phyloP scores from a whole-genome alignment of 257 asterid species.

The Fraxinus pennsylvanica region DNA sequence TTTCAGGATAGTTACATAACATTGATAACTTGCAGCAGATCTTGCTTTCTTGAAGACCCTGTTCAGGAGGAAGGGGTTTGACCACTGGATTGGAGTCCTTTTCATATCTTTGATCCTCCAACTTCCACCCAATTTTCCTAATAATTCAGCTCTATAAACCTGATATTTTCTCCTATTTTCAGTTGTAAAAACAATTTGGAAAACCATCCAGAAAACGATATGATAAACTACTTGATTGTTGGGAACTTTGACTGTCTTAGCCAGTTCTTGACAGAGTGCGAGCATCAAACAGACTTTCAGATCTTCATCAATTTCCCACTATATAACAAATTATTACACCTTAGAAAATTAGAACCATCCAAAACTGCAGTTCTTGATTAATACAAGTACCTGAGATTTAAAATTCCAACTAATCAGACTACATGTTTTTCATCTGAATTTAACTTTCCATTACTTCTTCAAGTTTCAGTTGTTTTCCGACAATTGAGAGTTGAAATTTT shows the following conservation, averaged over 20 bases:
- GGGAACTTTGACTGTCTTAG: too few relatives aligned
- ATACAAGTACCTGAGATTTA: neutral
- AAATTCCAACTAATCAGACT: neutral
- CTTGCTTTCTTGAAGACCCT: too few relatives aligned
- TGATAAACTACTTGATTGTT: too few relatives aligned
- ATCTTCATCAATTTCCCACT: neutral
- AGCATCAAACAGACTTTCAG: neutral
- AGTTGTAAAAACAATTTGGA: neutral
- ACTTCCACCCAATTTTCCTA: neutral
- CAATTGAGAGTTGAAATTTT: neutral
- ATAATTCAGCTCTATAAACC: neutral
- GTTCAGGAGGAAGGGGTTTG: neutral
- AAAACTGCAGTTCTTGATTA: neutral
- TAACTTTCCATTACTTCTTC: neutral
- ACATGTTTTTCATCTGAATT: constrained; percentile 5
- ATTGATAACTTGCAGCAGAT: neutral
- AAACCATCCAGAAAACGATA: neutral
- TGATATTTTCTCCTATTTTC: neutral
- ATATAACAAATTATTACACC: neutral
- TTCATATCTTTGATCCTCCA: neutral
- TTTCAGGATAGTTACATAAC: neutral
- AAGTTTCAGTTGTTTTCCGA: neutral
- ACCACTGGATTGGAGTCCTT: neutral
- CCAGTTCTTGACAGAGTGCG: too few relatives aligned
- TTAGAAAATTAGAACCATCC: neutral